Evolutionary conservation across 345 rosid species (phyloP), one percentile per base, ranked within the genome.

Genomic region (Iberis pinnata): DNA sequence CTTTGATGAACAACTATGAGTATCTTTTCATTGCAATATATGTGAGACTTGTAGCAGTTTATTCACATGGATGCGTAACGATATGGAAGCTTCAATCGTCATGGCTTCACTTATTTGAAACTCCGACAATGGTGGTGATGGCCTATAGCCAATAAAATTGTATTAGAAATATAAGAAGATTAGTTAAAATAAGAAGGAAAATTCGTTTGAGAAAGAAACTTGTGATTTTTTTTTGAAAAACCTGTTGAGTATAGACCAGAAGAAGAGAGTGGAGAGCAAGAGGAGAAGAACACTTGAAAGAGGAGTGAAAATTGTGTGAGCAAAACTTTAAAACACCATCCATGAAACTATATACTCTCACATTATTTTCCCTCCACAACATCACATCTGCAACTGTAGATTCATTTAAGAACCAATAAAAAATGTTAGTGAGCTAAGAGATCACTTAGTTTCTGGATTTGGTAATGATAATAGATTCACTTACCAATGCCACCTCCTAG

Each of bases 211-310:
- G 25, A 22, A 3, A 22, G 25, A 22, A 6, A 22, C 25, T 22
- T 22, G n/a, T 22, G 25, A 2, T 22, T 22, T 22, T n/a, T n/a
- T n/a, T n/a, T n/a, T n/a, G n/a, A n/a, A n/a, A n/a, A n/a, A 86
- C 97, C 97, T 60, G 69, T 83, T 88, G 57, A 93, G 94, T 69
- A 83, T 70, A 25, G 95, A 86, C 99, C 94, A 93, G 35, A 88
- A 67, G 52, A 93, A 88, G 42, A 93, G 81, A 71, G 83, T 80
- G 63, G 70, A 66, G 53, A 73, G 40, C 45, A 93, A 89, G 53
- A 93, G 94, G 50, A 88, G 86, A 16, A 88, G 79, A 68, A 93
- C 97, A 65, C 85, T 83, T 27, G 95, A 83, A 70, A 75, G 58
- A 53, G 88, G 89, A 27, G 95, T 83, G 39, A 93, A n/a, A 41